A percentile compares a stretch with the other conserved stretches of the same genome.
Conservation (phyloP, 108 stramenopile species). For the Nannochloropsis salina region DNA sequence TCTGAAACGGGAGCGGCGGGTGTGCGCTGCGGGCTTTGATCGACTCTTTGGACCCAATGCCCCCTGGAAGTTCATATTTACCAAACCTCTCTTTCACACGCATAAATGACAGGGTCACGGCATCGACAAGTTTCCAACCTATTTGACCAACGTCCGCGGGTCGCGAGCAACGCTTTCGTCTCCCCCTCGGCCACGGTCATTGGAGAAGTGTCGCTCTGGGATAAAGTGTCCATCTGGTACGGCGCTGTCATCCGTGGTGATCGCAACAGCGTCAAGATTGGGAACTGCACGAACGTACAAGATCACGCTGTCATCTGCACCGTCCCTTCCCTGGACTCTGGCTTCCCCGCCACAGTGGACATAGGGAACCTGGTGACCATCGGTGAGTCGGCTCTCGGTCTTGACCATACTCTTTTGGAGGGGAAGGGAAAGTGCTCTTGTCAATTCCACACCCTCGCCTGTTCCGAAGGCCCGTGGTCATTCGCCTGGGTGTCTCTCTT, state of each 20-base stretch:
- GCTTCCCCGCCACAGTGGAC: slow-evolving; percentile 47
- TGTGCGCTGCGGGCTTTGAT: no score
- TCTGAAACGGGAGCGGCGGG: no score
- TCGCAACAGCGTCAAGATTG: slow-evolving; percentile 48
- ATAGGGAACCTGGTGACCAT: slow-evolving; percentile 46
- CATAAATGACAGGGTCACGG: not conserved
- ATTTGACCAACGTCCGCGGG: not conserved
- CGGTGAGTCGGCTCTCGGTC: not conserved
- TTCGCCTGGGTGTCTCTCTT: no score
- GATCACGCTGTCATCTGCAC: slow-evolving; percentile 52
- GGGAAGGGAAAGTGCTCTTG: no score
- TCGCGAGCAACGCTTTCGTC: slow-evolving; percentile 36
- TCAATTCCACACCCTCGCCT: no score
- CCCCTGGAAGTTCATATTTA: no score
- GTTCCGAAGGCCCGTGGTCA: no score
- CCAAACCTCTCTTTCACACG: not conserved
- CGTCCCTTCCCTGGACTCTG: slow-evolving; percentile 48
- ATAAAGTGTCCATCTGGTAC: slow-evolving; percentile 54
- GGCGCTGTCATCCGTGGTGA: slow-evolving; percentile 55
- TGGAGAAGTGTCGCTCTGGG: slow-evolving; percentile 46
- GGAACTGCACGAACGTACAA: slow-evolving; percentile 45
- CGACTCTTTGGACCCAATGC: no score
- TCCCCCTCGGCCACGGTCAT: slow-evolving; percentile 51
- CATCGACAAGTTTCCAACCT: slow-evolving; percentile 22
- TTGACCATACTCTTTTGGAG: no score